These are phyloP conservation scores for Triglochin maritima DNA, from an alignment of 106 monocot species.

Conservation along the genomic window DNA sequence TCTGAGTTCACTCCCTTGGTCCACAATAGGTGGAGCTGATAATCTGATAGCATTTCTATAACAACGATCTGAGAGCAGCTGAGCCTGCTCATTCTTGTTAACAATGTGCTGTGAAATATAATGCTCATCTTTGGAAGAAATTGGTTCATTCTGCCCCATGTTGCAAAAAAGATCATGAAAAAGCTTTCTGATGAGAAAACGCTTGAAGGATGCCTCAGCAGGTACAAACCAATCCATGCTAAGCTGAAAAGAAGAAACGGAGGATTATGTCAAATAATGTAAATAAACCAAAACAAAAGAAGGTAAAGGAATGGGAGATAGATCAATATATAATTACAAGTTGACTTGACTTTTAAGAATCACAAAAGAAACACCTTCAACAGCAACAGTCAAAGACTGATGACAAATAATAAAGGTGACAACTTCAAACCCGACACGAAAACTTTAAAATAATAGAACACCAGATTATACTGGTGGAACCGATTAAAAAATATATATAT, in stretches of 20 bases:
- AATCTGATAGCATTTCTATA: background rate
- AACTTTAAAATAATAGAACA: too few relatives aligned
- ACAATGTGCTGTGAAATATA: background rate
- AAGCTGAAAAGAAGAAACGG: constrained; percentile 37
- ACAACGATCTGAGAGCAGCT: background rate
- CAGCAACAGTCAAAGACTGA: too few relatives aligned
- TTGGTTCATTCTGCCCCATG: background rate
- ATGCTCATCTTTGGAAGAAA: constrained; percentile 2
- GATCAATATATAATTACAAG: too few relatives aligned
- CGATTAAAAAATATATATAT: too few relatives aligned
- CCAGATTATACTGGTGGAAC: too few relatives aligned
- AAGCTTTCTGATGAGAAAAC: constrained; percentile 48
- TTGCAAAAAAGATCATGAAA: constrained; percentile 34
- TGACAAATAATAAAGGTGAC: too few relatives aligned
- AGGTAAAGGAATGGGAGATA: too few relatives aligned
- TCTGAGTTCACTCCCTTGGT: background rate
- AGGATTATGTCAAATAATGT: background rate
- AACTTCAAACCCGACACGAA: too few relatives aligned
- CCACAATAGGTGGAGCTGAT: background rate
- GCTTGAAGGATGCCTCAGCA: constrained; percentile 70
- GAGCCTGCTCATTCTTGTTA: background rate
- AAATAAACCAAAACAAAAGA: too few relatives aligned
- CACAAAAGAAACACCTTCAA: too few relatives aligned
- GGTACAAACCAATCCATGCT: constrained; percentile 64
- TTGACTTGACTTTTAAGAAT: too few relatives aligned